A percentile compares a stretch with the other conserved stretches of the same genome.
Conservation (phyloP, 2,329 filamentous ascomycete genomes). For the Lachnum nothofagi region DNA sequence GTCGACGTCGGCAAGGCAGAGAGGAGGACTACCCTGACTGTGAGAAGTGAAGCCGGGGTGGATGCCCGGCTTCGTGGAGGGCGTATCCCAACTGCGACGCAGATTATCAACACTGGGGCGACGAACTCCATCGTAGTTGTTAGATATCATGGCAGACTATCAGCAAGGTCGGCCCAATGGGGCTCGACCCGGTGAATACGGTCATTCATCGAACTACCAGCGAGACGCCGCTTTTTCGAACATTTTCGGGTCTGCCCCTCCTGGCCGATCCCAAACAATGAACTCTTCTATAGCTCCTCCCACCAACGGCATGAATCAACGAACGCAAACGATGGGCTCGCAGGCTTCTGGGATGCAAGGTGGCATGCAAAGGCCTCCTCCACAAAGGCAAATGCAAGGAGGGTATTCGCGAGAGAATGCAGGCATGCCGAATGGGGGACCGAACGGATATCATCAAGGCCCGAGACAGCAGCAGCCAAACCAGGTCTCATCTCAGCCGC, state of each 20-base stretch:
- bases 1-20: slow-evolving; percentile 23
- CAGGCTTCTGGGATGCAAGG: slow-evolving; percentile 35
- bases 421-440: slow-evolving; percentile 30
- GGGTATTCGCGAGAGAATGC: slow-evolving; percentile 26
- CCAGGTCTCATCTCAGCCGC: slow-evolving; percentile 40
- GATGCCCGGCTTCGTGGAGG: slow-evolving; percentile 1
- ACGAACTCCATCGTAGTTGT: slow-evolving; percentile 12
- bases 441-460: slow-evolving; percentile 47
- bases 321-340: slow-evolving; percentile 69
- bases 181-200: slow-evolving; percentile 35
- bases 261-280: slow-evolving; percentile 93
- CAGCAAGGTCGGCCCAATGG: slow-evolving; percentile 58
- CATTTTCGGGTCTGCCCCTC: slow-evolving; percentile 86
- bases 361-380: slow-evolving; percentile 61
- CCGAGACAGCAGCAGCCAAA: slow-evolving; percentile 34
- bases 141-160: slow-evolving; percentile 48
- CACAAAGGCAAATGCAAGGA: slow-evolving; percentile 45
- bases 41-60: slow-evolving; percentile 13
- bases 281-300: slow-evolving; percentile 65
- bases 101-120: slow-evolving; percentile 4
- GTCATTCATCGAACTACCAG: slow-evolving; percentile 55
- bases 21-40: slow-evolving; percentile 18
- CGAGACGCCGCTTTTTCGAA: slow-evolving; percentile 94
- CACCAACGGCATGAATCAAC: slow-evolving; percentile 48
- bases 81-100: background rate